Percentiles rank a stretch among this genome's conserved stretches.
phyloP scores from a whole-genome alignment of 495 filamentous ascomycete genomes.

The Aspergillus bertholletiae region DNA sequence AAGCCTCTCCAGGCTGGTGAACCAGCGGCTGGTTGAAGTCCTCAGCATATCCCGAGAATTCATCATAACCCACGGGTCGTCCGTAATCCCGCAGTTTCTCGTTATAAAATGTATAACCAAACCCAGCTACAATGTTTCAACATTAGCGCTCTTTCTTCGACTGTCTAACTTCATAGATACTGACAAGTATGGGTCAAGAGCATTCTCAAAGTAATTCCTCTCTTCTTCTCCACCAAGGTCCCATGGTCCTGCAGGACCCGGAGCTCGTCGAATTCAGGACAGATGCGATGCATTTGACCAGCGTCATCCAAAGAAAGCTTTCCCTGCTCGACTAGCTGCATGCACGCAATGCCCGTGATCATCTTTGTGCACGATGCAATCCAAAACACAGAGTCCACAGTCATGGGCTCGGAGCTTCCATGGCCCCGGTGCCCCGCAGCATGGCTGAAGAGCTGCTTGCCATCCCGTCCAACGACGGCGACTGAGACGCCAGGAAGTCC shows the following conservation, averaged over 20 bases:
- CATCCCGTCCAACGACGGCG: background rate
- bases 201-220: slow-evolving; percentile 59
- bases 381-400: slow-evolving; percentile 1
- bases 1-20: slow-evolving; percentile 54
- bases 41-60: slow-evolving; percentile 44
- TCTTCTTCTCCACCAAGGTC: slow-evolving; percentile 48
- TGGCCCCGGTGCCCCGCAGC: background rate
- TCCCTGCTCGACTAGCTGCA: slow-evolving; percentile 61
- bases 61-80: slow-evolving; percentile 47
- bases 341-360: slow-evolving; percentile 51
- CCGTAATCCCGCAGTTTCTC: slow-evolving; percentile 43
- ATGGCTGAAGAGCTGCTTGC: background rate
- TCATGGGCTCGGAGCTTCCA: background rate
- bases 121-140: slow-evolving; percentile 30
- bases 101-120: slow-evolving; percentile 53
- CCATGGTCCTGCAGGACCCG: slow-evolving; percentile 46
- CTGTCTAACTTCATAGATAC: background rate
- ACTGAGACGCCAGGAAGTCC: background rate
- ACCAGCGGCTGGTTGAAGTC: slow-evolving; percentile 49
- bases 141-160: slow-evolving; percentile 7
- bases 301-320: slow-evolving; percentile 50
- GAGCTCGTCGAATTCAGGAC: slow-evolving; percentile 48
- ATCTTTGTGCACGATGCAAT: slow-evolving; percentile 49
- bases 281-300: slow-evolving; percentile 40
- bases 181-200: slow-evolving; percentile 54